Evolutionary conservation across 2,329 filamentous ascomycete genomes (phyloP).

Genomic region (Fusarium mundagurra): DNA sequence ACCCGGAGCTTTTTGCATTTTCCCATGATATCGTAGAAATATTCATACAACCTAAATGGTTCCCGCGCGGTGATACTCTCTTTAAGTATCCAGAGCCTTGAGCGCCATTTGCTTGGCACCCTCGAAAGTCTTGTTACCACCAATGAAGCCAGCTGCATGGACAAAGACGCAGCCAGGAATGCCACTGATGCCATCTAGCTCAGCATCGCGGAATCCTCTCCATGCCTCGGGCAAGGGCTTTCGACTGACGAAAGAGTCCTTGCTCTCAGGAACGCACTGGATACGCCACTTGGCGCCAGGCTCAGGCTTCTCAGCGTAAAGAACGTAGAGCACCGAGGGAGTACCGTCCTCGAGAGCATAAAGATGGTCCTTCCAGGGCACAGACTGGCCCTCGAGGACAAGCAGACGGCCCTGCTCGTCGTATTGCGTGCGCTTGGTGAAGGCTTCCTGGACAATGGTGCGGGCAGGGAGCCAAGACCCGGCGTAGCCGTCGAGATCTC

Average conservation of each 20-base stretch:
- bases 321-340: conserved; percentile 77
- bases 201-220: conserved; percentile 89
- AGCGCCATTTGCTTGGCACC: conserved; percentile 87
- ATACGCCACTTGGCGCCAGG: conserved; percentile 90
- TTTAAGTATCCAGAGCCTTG: conserved; percentile 69
- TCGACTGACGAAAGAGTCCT: conserved; percentile 89
- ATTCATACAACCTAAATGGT: not conserved
- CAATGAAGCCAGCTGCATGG: conserved; percentile 95
- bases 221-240: conserved; percentile 91
- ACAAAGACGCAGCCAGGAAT: conserved; percentile 86
- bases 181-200: conserved; percentile 77
- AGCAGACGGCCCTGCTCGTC: conserved; percentile 82
- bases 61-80: not conserved
- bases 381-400: conserved; percentile 78
- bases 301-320: conserved; percentile 85
- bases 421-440: conserved; percentile 71
- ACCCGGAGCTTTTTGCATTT: not conserved
- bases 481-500: conserved; percentile 80
- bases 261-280: conserved; percentile 85
- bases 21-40: conserved; percentile 6
- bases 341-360: conserved; percentile 82
- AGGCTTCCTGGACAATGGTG: conserved; percentile 79
- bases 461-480: conserved; percentile 89
- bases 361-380: conserved; percentile 97
- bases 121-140: conserved; percentile 91